phyloP scores from a whole-genome alignment of 495 filamentous ascomycete genomes.

The Pseudevernia furfuracea region DNA sequence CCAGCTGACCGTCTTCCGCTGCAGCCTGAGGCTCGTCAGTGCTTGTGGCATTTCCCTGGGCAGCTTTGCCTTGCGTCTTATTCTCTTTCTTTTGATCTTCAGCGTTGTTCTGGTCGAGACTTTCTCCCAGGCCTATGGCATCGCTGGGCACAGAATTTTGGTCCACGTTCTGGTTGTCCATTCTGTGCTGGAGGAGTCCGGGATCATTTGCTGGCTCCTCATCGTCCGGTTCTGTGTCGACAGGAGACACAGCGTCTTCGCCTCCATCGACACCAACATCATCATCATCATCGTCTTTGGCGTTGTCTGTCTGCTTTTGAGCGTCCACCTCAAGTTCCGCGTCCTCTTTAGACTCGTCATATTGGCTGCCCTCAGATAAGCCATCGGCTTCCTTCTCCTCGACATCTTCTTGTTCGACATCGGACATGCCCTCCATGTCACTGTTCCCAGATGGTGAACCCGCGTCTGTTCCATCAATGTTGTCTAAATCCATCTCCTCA shows the following conservation, averaged over 20 bases:
- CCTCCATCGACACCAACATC: constrained; percentile 38
- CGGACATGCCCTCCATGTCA: constrained; percentile 63
- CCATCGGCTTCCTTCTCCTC: constrained; percentile 22
- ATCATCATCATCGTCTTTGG: constrained; percentile 37
- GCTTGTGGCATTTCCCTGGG: constrained; percentile 27
- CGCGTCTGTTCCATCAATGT: constrained; percentile 53
- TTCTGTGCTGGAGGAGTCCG: constrained; percentile 30
- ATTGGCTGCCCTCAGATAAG: constrained; percentile 43
- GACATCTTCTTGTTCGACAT: constrained; percentile 48
- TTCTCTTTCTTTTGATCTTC: constrained; percentile 34
- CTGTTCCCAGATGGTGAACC: constrained; percentile 60
- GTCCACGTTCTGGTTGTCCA: constrained; percentile 44
- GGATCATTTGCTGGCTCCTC: constrained; percentile 41
- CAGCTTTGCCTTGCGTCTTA: constrained; percentile 40
- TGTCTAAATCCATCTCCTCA: constrained; percentile 64
- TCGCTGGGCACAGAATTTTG: constrained; percentile 63
- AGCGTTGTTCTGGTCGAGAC: constrained; percentile 36
- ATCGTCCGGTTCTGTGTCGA: constrained; percentile 45
- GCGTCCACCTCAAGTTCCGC: constrained; percentile 28
- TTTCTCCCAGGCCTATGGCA: constrained; percentile 40
- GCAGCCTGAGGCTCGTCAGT: constrained; percentile 39
- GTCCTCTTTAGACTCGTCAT: constrained; percentile 48
- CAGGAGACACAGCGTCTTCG: constrained; percentile 38
- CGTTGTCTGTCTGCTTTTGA: background rate
- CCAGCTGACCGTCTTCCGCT: constrained; percentile 27